Evolutionary conservation across 1,284 basidiomycete species (phyloP), one percentile per base, ranked within the genome.

Genomic region (Ustilago nuda): DNA sequence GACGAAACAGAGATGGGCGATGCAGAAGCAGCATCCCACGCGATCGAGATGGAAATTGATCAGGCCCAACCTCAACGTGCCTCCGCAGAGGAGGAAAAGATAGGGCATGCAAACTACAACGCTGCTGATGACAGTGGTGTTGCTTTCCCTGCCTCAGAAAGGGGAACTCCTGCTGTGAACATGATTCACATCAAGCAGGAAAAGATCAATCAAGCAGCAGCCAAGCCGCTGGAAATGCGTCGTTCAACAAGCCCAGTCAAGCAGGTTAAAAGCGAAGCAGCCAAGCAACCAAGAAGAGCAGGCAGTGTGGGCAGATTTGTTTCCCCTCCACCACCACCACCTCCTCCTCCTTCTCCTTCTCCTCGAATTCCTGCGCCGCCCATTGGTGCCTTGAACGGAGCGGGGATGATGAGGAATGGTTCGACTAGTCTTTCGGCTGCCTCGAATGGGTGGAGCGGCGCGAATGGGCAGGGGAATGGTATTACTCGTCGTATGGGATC

Each of bases 241-340:
- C 59, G 75, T 2, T 72, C 70, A 3, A 59, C 66, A 13, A 77
- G 75, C 41, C 71, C 71, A 30, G 61, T 74, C 61, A 78, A 78
- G 54, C 71, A 73, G 32, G 71, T 74, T 53, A 67, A 70, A 51
- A 52, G 41, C 50, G 67, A 67, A 45, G 65, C 59, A 6, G 37
- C 50, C 3, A 48, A 35, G n/a, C 48, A 19, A 23, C 67, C 71
- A 5, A 58, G 75, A 11, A 54, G 75, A 17, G 70, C 75, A 7
- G 71, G 75, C 5, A 78, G 75, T 37, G 75, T 78, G 2, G 75
- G 75, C 1, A 55, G 75, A 4, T 78, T 78, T 54, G 46, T 78
- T 19, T 74, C 71, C 19, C 75, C 75, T 8, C 75, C 75, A 0
- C 66, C 69, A 7, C 43, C n/a, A 19, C 43, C n/a, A 23, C n/a